Base-by-base conservation (phyloP, 768 basidiomycete species). In the Coprinellus aureogranulatus region DNA sequence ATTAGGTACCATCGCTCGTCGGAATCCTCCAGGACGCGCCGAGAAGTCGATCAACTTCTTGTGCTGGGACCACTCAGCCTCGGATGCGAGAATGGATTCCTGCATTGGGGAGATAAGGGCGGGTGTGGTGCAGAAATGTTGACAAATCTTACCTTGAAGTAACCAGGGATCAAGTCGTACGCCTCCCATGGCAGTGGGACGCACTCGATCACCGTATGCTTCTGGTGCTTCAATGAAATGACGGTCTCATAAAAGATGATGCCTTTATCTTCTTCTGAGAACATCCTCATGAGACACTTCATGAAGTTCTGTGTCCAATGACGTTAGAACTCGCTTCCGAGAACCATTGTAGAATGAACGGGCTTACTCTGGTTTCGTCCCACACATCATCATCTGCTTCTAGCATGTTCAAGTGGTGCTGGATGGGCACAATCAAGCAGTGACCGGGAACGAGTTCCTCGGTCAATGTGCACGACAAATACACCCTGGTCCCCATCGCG, bases 31-130 rank as follows among this genome's bases (percentile, higher is more conserved):
- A 1, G 93, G 91, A 3, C 93, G 80, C 9, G 85, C 76, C 2
- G 91, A 84, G 69, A 99, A 99, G 71, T 96, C 92, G 62, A 99
- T 98, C 52, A 98, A 75, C 67, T 98, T 98, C 70, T 92, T 94
- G 75, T 99, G 95, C 65, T 97, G 94, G 5, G 95, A 94, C 97
- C 97, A 99, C 75, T 98, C 97, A 5, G 88, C 81, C 69, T 98
- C 97, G 2, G 94, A 95, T 41, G 89, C 81, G 18, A 95, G 72
- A 61, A 99, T 96, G 0, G 93, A 94, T 85, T 98, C 96, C 90
- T 93, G 57, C 6, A 34, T 6, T 41, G 31, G 31, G 41, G 46
- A 12, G 52, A 46, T 44, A 37, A 57, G 12, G 12, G 40, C n/a
- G 20, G 16, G 41, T n/a, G 9, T 44, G 8, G 20, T 18, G 41